phyloP scores from a whole-genome alignment of 768 basidiomycete species.

The Boletus reticulatus region DNA sequence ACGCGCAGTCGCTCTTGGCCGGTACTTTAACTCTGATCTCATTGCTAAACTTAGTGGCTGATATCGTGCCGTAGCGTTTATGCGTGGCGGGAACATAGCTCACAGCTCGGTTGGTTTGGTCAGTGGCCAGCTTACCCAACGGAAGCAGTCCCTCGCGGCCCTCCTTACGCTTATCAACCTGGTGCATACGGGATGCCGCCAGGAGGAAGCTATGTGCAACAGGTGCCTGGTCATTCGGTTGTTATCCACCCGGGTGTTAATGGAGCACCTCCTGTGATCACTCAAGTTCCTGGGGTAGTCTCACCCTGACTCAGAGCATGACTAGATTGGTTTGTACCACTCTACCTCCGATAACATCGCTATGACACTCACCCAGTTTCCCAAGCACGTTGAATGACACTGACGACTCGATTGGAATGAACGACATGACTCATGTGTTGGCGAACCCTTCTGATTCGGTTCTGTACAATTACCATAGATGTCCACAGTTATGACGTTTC shows the following conservation, averaged over 20 bases:
- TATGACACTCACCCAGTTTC: background rate
- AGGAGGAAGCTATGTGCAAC: constrained; percentile 42
- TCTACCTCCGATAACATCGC: background rate
- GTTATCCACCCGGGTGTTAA: constrained; percentile 66
- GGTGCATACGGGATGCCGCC: constrained; percentile 11
- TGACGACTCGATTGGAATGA: constrained; percentile 8
- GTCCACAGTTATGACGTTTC: too few species aligned
- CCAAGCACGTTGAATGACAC: background rate
- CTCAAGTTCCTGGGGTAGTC: constrained; percentile 48
- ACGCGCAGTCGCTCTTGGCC: constrained; percentile 32
- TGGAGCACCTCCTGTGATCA: constrained; percentile 59
- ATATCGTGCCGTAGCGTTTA: constrained; percentile 15
- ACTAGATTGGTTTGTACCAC: background rate
- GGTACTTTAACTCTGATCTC: constrained; percentile 14
- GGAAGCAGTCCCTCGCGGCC: constrained; percentile 23
- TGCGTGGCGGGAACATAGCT: constrained; percentile 35
- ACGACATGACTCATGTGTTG: constrained; percentile 3
- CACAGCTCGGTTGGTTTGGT: constrained; percentile 76
- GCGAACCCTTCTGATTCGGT: constrained; percentile 1
- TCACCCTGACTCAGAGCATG: constrained; percentile 15
- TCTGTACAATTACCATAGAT: constrained; percentile 8
- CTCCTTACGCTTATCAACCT: constrained; percentile 32
- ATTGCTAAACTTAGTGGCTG: background rate
- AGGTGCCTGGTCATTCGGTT: constrained; percentile 58
- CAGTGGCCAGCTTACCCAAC: constrained; percentile 60